phyloP scores from a whole-genome alignment of 805 yeast genomes.

The Candida broadrunensis region DNA sequence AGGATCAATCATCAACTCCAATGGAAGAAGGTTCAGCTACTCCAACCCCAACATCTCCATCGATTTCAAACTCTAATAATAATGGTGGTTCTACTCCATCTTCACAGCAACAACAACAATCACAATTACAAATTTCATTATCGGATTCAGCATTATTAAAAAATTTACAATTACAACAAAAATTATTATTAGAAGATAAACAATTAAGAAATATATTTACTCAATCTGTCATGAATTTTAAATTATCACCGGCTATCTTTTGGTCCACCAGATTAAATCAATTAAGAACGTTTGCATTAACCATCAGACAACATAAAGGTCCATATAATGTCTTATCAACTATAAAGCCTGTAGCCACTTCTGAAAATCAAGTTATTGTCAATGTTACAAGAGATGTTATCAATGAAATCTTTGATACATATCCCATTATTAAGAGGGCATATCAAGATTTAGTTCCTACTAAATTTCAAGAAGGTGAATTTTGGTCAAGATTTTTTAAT shows the following conservation, averaged over 20 bases:
- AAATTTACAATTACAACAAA: conserved; percentile 77
- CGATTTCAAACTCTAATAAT: background rate
- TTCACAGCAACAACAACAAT: conserved; percentile 1
- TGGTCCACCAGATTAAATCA: conserved; percentile 83
- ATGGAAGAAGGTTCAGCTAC: conserved; percentile 14
- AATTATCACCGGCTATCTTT: conserved; percentile 76
- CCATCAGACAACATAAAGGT: conserved; percentile 81
- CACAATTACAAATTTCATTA: conserved; percentile 14
- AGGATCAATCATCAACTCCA: conserved; percentile 20
- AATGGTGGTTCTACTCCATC: conserved; percentile 13
- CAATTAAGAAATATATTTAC: conserved; percentile 72
- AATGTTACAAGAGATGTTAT: conserved; percentile 89
- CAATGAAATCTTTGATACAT: conserved; percentile 84
- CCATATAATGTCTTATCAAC: conserved; percentile 93
- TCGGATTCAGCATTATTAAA: conserved; percentile 52
- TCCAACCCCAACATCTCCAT: conserved; percentile 4
- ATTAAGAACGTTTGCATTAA: conserved; percentile 80
- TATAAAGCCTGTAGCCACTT: conserved; percentile 88
- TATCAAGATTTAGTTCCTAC: conserved; percentile 85
- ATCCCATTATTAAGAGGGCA: conserved; percentile 87
- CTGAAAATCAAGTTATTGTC: conserved; percentile 91
- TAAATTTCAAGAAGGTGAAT: conserved; percentile 81
- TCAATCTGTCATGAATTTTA: conserved; percentile 78
- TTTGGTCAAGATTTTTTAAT: conserved; percentile 94
- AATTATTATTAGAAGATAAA: conserved; percentile 66